Conservation (phyloP, 176 grass and related monocot genomes). For the Pharus latifolius region DNA sequence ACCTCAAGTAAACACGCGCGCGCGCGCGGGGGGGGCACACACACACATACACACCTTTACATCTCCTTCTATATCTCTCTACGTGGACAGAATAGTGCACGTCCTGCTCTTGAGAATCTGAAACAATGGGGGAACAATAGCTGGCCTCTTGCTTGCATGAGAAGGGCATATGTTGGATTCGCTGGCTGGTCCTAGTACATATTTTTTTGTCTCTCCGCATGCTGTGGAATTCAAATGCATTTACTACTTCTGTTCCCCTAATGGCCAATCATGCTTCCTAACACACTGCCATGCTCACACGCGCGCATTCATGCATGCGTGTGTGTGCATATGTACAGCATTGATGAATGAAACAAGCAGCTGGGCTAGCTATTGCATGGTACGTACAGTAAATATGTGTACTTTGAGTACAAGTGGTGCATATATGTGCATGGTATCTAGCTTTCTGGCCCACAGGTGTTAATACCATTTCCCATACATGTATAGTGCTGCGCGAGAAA, state of each 20-base stretch:
- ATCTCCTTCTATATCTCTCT: too few species aligned
- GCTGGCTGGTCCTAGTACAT: constrained; percentile 31
- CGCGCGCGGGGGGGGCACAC: too few species aligned
- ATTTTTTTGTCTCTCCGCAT: constrained; percentile 36
- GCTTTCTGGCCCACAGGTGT: constrained; percentile 18
- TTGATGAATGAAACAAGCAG: not conserved
- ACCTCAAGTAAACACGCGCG: constrained; percentile 12
- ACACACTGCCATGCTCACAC: constrained; percentile 1
- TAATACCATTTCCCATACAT: constrained; percentile 16
- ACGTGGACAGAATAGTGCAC: constrained; percentile 4
- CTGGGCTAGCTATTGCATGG: constrained; percentile 1
- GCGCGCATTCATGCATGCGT: not conserved
- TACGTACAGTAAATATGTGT: constrained; percentile 5
- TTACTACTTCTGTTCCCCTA: not conserved
- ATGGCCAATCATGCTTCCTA: not conserved
- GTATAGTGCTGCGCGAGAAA: not conserved
- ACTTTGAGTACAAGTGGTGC: not conserved
- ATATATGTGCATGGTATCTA: not conserved
- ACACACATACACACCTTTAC: not conserved
- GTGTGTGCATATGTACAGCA: not conserved
- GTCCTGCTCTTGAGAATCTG: constrained; percentile 12
- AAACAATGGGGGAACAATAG: constrained; percentile 5
- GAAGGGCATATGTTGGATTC: constrained; percentile 27
- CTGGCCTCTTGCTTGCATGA: constrained; percentile 17
- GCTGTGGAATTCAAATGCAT: constrained; percentile 22